Evolutionary conservation across 2,329 filamentous ascomycete species (phyloP), one percentile per base, ranked within the genome.

Genomic region (Claviceps sp.): DNA sequence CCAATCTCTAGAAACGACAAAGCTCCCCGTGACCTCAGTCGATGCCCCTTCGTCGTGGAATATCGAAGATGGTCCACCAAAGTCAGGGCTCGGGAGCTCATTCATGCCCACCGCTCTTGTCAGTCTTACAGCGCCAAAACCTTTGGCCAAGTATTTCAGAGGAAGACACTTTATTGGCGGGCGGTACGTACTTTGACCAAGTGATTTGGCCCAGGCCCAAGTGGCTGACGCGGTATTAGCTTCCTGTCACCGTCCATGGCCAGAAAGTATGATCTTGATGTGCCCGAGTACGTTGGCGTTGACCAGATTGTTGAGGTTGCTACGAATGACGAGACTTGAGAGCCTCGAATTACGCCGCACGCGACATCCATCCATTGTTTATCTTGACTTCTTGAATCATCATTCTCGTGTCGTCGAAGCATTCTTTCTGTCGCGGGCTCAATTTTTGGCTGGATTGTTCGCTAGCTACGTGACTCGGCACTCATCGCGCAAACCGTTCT

Each of bases 11-110:
- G 80, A 88, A 59, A 75, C 82, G 43, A 85, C 86, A 5, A 76
- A 76, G 26, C 62, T 93, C 7, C 86, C 89, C 0, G 85, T 97
- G 0, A 84, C 93, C 2, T 86, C 88, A 2, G 87, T 98, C 22
- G 93, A 98, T 69, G 89, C 88, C 6, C 93, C 93, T 1, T 95
- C 88, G 37, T 93, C 87, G 1, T 98, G 93, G 93, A 82, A 93
- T 66, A 94, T 98, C 52, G 87, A 95, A 62, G 73, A 75, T 11
- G 93, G 93, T 0, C 91, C 91, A 8, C 89, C 90, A 11, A 70
- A 74, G 50, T 79, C 82, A 1, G 91, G 88, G 0, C 76, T 87
- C 0, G 91, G 89, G 1, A 84, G 84, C 61, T 81, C 75, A 4
- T 97, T 95, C 63, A 82, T 86, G 71, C 93, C 93, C 57, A 73